Evolutionary conservation across 139 green algal species (phyloP).

Genomic region (Tetraselmis striata): DNA sequence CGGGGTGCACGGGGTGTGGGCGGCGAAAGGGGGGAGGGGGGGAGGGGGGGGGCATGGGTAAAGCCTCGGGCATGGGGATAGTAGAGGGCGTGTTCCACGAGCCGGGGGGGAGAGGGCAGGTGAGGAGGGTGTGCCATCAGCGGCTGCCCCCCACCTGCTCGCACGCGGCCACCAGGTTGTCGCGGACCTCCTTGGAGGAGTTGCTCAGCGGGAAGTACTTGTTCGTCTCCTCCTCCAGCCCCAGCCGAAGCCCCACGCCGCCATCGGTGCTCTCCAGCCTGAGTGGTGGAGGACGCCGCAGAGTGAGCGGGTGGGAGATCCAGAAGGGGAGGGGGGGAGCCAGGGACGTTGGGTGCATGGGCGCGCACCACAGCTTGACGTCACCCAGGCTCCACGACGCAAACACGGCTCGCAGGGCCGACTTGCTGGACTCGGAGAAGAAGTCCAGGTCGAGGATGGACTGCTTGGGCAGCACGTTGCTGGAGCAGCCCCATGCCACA

Average conservation of each 20-base stretch:
- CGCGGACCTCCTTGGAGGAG: slow-evolving; percentile 58
- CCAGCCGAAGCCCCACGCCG: slow-evolving; percentile 58
- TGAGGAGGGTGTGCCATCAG: no score
- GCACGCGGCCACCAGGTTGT: slow-evolving; percentile 63
- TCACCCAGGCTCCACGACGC: slow-evolving; percentile 59
- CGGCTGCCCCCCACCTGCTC: neutral
- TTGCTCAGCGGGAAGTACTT: slow-evolving; percentile 83
- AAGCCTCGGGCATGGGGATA: no score
- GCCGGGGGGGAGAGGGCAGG: no score
- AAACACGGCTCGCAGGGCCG: slow-evolving; percentile 57
- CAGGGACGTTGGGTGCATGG: no score
- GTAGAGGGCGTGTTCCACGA: no score
- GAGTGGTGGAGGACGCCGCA: neutral
- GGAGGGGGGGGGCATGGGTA: no score
- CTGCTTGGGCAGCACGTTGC: slow-evolving; percentile 70
- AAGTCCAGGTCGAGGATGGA: slow-evolving; percentile 60
- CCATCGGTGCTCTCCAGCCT: slow-evolving; percentile 42
- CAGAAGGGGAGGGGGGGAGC: neutral
- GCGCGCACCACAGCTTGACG: slow-evolving; percentile 52
- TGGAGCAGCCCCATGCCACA: no score
- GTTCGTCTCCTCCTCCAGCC: slow-evolving; percentile 53
- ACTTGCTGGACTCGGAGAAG: slow-evolving; percentile 48
- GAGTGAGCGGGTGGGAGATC: no score
- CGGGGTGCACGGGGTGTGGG: no score
- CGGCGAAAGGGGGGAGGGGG: no score